phyloP scores from a whole-genome alignment of 345 rosid species.

The Eucalyptus caleyi region DNA sequence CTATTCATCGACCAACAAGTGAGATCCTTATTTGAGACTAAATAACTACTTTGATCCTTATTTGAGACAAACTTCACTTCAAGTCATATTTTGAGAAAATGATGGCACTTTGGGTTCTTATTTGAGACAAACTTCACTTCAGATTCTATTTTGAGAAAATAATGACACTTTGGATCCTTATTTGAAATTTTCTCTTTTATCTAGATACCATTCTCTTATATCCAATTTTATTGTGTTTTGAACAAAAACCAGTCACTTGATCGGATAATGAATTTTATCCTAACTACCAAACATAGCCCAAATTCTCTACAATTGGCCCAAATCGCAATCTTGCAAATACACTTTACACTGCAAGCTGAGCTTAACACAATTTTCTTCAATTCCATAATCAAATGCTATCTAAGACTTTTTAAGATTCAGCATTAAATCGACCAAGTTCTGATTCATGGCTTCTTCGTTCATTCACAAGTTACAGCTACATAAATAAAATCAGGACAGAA shows the following conservation, averaged over 20 bases:
- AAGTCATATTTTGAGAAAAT: too few species aligned
- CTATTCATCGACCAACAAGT: too few species aligned
- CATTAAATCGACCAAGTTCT: background rate
- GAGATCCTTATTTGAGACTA: too few species aligned
- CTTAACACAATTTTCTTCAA: background rate
- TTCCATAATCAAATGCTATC: background rate
- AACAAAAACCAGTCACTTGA: background rate
- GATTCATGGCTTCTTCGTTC: background rate
- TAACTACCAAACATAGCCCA: background rate
- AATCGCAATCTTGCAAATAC: background rate
- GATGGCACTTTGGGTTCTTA: too few species aligned
- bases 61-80: too few species aligned
- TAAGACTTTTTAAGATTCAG: background rate
- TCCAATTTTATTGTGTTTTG: too few species aligned
- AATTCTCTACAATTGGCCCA: background rate
- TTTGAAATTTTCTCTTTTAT: too few species aligned
- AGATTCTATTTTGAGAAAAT: too few species aligned
- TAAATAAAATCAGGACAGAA: background rate
- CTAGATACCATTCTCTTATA: too few species aligned
- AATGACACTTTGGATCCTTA: too few species aligned
- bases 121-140: too few species aligned
- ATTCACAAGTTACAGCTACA: background rate
- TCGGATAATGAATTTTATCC: background rate
- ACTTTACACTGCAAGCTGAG: background rate
- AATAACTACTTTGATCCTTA: too few species aligned